Percentiles rank a stretch among this genome's conserved stretches.
Evolutionary conservation across 2,329 filamentous ascomycete genomes (phyloP).

Genomic region (Chrysosporium keratinophilum): DNA sequence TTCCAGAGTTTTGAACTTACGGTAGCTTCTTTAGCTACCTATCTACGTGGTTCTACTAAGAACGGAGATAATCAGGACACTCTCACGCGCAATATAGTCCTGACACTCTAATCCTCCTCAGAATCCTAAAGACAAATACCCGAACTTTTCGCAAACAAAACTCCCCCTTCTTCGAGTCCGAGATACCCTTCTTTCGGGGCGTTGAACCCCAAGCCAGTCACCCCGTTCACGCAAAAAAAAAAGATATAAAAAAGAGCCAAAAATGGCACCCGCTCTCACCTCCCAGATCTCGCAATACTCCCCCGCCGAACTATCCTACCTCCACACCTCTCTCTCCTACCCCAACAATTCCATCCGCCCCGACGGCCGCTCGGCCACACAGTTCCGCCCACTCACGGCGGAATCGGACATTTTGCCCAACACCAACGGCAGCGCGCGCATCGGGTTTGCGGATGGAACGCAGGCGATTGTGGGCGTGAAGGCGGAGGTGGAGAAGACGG

Average conservation of each 20-base stretch:
- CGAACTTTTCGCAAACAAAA: background rate
- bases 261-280: slow-evolving; percentile 38
- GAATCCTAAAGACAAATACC: background rate
- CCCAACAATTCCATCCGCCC: slow-evolving; percentile 68
- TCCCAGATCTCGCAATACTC: slow-evolving; percentile 58
- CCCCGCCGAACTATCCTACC: slow-evolving; percentile 90
- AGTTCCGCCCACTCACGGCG: slow-evolving; percentile 83
- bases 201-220: background rate
- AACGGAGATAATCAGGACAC: too few relatives aligned
- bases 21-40: too few relatives aligned
- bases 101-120: too few relatives aligned
- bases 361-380: slow-evolving; percentile 68
- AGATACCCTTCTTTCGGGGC: background rate
- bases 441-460: slow-evolving; percentile 89
- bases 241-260: too few relatives aligned
- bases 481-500: slow-evolving; percentile 76
- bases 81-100: too few relatives aligned
- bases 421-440: slow-evolving; percentile 82
- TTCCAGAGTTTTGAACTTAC: too few relatives aligned
- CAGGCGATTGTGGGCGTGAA: slow-evolving; percentile 95
- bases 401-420: slow-evolving; percentile 83
- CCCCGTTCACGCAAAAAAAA: too few relatives aligned
- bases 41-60: too few relatives aligned
- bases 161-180: background rate
- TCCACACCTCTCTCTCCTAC: slow-evolving; percentile 73